Evolutionary conservation across 164 flowering plant genomes (phyloP), one percentile per base, ranked within the genome.

Genomic region (Vitis cinerea): DNA sequence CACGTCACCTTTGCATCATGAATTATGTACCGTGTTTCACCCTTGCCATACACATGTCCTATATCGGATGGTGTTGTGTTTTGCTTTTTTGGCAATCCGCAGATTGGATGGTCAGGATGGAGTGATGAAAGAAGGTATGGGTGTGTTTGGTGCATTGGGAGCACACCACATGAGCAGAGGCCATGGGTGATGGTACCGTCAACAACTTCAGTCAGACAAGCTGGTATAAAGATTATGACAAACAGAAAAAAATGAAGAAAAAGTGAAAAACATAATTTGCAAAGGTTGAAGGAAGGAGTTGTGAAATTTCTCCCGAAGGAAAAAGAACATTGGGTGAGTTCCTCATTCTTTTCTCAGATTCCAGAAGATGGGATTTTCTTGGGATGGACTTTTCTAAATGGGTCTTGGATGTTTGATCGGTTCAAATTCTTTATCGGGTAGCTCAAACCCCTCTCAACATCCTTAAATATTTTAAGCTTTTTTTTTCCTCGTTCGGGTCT

Each of bases 341-440:
- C 58, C 69, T 16, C 47, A 8, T 66, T 61, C 44, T 58, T 30
- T 57, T 16, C n/a, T 74, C 17, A 31, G 48, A 31, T 71, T 67
- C 68, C 67, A 67, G 64, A 67, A 61, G 60, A n/a, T 8, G 51
- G 29, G 56, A 62, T n/a, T 37, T 62, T 74, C 55, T 50, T 73
- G 53, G 19, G 9, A 2, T 13, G 0, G 44, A 64, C 59, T 23
- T 30, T 7, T 44, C 11, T 10, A 37, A 17, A 65, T 13, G 31
- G 30, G 59, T 65, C 55, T 19, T 23, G 66, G 67, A 67, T 60
- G 59, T 29, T 51, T 72, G 29, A 16, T 44, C 16, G 61, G 71
- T 67, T 67, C 63, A 69, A 64, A 69, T 68, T 77, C 70, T 69
- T 65, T 2, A 53, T 15, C 47, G 65, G 75, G 72, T 64, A 15